A percentile compares a stretch with the other conserved stretches of the same genome.
Conservation (phyloP, 2,329 filamentous ascomycete species). For the Neoarthrinium moseri region DNA sequence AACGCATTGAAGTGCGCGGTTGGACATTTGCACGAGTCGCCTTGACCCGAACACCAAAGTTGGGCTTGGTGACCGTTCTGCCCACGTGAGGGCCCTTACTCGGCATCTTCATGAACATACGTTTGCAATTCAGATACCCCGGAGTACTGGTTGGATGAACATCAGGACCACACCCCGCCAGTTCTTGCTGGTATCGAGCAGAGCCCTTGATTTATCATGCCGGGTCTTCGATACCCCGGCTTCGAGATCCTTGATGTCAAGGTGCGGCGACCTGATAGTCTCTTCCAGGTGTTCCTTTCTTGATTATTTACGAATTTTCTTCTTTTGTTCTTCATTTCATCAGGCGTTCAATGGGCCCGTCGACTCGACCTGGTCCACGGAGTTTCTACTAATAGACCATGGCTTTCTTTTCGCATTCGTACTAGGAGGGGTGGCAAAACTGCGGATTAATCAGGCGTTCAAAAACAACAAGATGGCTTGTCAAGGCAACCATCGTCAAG, state of each 20-base stretch:
- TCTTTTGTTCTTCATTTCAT: slow-evolving; percentile 22
- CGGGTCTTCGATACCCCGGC: too few relatives aligned
- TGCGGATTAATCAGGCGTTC: slow-evolving; percentile 26
- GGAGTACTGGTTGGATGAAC: background rate
- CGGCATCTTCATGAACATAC: slow-evolving; percentile 28
- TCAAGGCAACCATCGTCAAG: slow-evolving; percentile 13
- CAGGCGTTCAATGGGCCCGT: slow-evolving; percentile 25
- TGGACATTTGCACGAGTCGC: slow-evolving; percentile 1
- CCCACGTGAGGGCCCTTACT: slow-evolving; percentile 19
- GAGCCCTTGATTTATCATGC: background rate
- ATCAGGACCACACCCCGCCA: background rate
- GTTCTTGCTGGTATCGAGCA: background rate
- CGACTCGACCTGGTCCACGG: slow-evolving; percentile 16
- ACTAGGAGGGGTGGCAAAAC: slow-evolving; percentile 28
- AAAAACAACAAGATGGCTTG: slow-evolving; percentile 23
- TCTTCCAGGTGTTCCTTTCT: slow-evolving; percentile 7
- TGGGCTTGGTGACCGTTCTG: slow-evolving; percentile 16
- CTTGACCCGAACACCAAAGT: slow-evolving; percentile 5
- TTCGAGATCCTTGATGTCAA: too few relatives aligned
- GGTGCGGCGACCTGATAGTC: too few relatives aligned
- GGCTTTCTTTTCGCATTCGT: slow-evolving; percentile 26
- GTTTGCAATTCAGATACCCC: slow-evolving; percentile 30
- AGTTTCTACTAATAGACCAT: slow-evolving; percentile 27
- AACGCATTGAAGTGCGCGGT: slow-evolving; percentile 5
- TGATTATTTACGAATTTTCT: slow-evolving; percentile 19